Percentiles rank a stretch among this genome's conserved stretches.
phyloP scores from a whole-genome alignment of 768 basidiomycete species.

The Dentipellis fragilis region DNA sequence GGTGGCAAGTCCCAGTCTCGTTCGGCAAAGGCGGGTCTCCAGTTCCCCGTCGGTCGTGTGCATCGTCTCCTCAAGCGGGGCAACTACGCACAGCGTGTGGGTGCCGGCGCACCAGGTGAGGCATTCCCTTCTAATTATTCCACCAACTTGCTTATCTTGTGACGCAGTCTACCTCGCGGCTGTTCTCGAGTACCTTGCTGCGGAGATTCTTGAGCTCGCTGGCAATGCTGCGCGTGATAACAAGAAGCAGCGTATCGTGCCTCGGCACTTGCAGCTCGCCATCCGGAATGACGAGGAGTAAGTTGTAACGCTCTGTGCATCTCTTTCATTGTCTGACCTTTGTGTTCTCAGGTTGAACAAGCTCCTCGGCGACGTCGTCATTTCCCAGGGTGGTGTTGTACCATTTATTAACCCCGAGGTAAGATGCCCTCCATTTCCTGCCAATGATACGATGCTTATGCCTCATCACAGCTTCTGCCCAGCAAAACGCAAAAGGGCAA shows the following conservation, averaged over 20 bases:
- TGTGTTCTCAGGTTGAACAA: constrained; percentile 46
- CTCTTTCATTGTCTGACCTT: background rate
- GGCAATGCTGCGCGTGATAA: constrained; percentile 76
- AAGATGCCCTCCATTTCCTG: constrained; percentile 2
- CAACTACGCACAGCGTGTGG: constrained; percentile 82
- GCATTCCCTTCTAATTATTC: background rate
- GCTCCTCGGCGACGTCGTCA: constrained; percentile 77
- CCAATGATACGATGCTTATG: background rate
- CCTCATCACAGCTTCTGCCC: constrained; percentile 24
- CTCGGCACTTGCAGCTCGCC: constrained; percentile 84
- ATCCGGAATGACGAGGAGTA: constrained; percentile 88
- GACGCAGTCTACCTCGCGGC: constrained; percentile 73
- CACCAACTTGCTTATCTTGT: constrained; percentile 1
- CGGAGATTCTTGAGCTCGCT: constrained; percentile 87
- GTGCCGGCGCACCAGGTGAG: constrained; percentile 78
- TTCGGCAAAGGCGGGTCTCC: constrained; percentile 65
- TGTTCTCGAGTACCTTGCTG: constrained; percentile 85
- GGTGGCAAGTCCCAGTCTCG: constrained; percentile 52
- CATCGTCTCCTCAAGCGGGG: constrained; percentile 83
- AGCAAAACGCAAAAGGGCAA: constrained; percentile 44
- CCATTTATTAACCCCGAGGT: constrained; percentile 52
- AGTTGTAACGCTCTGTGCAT: constrained; percentile 12
- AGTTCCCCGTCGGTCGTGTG: constrained; percentile 89
- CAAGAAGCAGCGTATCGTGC: constrained; percentile 90
- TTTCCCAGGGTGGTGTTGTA: constrained; percentile 85